phyloP scores from a whole-genome alignment of 306 rosid genomes.

The Astragalus glycyphyllos region DNA sequence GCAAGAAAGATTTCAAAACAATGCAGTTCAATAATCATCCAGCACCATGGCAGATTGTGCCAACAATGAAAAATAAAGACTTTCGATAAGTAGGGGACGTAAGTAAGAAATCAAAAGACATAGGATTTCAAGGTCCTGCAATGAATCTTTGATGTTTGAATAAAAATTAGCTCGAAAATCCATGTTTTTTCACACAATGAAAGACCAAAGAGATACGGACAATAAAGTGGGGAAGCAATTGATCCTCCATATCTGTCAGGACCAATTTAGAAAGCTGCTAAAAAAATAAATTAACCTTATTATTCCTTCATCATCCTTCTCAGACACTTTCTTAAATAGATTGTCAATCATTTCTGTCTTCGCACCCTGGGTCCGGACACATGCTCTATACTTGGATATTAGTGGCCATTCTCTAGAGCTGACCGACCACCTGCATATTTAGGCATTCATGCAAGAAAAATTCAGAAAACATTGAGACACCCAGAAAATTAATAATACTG shows the following conservation, averaged over 20 bases:
- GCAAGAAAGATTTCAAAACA: background rate
- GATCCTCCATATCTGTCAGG: no score
- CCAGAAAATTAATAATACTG: background rate
- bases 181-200: background rate
- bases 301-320: constrained; percentile 78
- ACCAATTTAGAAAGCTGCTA: background rate
- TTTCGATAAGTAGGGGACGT: no score
- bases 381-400: constrained; percentile 85
- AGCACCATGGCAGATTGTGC: background rate
- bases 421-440: constrained; percentile 70
- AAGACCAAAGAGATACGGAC: background rate
- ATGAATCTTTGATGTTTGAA: no score
- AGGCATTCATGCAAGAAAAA: background rate
- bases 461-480: background rate
- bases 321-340: constrained; percentile 69
- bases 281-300: constrained; percentile 72
- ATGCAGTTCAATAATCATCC: background rate
- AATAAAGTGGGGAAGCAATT: no score
- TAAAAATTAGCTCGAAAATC: background rate
- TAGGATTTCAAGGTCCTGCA: no score
- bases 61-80: background rate
- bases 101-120: no score
- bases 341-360: constrained; percentile 93
- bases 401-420: constrained; percentile 93
- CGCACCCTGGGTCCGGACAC: constrained; percentile 85